These are phyloP conservation scores for Isatis lusitanica DNA, from an alignment of 441 rosid genomes.

Conservation along the genomic window DNA sequence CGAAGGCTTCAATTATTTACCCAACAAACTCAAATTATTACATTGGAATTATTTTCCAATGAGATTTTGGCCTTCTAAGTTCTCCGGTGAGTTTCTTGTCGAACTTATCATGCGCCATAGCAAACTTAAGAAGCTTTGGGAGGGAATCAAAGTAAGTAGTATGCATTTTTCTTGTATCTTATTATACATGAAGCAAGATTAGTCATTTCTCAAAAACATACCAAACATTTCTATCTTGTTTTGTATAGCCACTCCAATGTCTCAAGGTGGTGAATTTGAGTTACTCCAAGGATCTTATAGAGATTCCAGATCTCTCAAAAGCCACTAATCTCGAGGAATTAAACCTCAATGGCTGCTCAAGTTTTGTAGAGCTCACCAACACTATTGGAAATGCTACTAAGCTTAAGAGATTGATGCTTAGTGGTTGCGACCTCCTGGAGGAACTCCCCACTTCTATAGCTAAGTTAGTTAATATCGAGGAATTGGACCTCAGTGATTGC, in stretches of 20 bases:
- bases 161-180: background rate
- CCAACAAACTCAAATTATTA: background rate
- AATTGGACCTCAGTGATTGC: slow-evolving; percentile 29
- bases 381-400: slow-evolving; percentile 6
- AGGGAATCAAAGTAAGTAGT: slow-evolving; percentile 32
- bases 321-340: background rate
- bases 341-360: background rate
- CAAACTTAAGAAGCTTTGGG: slow-evolving; percentile 34
- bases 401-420: slow-evolving; percentile 7
- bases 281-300: background rate
- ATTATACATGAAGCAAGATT: background rate
- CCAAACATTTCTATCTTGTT: background rate
- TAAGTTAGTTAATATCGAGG: background rate
- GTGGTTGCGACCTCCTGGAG: slow-evolving; percentile 16
- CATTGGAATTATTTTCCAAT: background rate
- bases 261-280: background rate
- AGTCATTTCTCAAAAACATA: background rate
- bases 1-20: background rate
- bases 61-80: background rate
- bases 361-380: background rate
- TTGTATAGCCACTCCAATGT: slow-evolving; percentile 3
- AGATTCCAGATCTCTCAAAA: slow-evolving; percentile 15
- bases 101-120: slow-evolving; percentile 22
- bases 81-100: slow-evolving; percentile 9
- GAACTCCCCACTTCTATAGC: slow-evolving; percentile 16